Evolutionary conservation across 768 basidiomycete genomes (phyloP).

Genomic region (Kwoniella sp.): DNA sequence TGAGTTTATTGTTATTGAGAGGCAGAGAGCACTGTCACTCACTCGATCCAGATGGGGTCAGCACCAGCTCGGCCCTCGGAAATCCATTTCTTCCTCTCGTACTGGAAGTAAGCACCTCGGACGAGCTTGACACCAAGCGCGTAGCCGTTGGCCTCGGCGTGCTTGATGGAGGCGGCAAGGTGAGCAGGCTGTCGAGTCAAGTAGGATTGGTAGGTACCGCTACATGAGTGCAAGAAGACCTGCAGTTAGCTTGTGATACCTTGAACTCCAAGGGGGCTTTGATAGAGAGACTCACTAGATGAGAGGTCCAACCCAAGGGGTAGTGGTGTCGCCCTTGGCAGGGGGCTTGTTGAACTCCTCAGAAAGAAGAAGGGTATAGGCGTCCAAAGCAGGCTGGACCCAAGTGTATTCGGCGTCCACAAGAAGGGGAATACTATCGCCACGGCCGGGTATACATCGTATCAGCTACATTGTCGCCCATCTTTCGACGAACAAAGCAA

Average conservation of each 20-base stretch:
- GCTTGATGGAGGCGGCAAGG: constrained; percentile 66
- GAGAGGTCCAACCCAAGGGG: constrained; percentile 33
- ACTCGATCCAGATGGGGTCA: constrained; percentile 55
- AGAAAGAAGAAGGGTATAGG: constrained; percentile 73
- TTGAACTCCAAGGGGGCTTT: background rate
- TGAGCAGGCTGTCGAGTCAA: constrained; percentile 73
- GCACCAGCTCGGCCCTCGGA: constrained; percentile 46
- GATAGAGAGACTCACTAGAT: constrained; percentile 43
- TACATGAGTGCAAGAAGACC: constrained; percentile 46
- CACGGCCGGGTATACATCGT: background rate
- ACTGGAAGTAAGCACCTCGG: constrained; percentile 84
- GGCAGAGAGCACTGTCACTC: constrained; percentile 19
- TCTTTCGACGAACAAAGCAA: no score
- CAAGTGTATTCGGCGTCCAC: constrained; percentile 79
- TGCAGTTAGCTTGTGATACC: no score
- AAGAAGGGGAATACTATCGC: constrained; percentile 66
- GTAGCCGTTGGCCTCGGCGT: constrained; percentile 69
- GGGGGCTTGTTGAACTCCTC: constrained; percentile 68
- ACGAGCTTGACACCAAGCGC: constrained; percentile 88
- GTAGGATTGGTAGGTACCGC: constrained; percentile 88
- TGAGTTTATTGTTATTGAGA: no score
- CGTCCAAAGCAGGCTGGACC: constrained; percentile 78
- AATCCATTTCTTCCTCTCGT: constrained; percentile 62
- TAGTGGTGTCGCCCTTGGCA: constrained; percentile 14
- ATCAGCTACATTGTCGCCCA: background rate